Evolutionary conservation across 768 basidiomycete species (phyloP).

Genomic region (Pleurotus djamor): DNA sequence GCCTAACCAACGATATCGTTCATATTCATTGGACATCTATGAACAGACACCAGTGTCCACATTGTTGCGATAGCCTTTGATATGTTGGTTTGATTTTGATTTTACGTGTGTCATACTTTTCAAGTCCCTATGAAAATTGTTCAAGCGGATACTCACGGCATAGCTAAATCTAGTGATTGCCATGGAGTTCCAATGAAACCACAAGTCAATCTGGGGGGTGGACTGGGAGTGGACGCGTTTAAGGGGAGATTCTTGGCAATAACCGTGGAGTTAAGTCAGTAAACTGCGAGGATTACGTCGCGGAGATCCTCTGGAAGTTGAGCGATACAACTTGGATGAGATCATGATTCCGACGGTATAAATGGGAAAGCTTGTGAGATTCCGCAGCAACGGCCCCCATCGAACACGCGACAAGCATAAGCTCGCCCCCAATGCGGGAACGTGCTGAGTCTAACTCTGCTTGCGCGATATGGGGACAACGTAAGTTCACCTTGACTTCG

Average conservation of each 20-base stretch:
- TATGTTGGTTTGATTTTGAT: too few species aligned
- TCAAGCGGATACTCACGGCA: too few species aligned
- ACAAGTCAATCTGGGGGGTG: not conserved
- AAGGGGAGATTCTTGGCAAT: not conserved
- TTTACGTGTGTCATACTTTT: too few species aligned
- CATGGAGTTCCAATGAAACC: not conserved
- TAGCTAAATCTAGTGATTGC: too few species aligned
- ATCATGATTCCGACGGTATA: not conserved
- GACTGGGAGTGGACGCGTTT: not conserved
- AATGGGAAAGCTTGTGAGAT: not conserved
- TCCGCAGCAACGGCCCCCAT: not conserved
- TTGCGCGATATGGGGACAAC: not conserved
- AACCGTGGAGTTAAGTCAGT: constrained; percentile 2
- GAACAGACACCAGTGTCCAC: too few species aligned
- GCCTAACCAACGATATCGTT: too few species aligned
- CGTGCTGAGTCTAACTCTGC: not conserved
- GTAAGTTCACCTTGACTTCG: not conserved
- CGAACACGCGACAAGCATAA: not conserved
- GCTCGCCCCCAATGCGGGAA: not conserved
- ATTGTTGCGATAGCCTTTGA: too few species aligned
- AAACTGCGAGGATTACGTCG: not conserved
- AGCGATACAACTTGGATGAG: not conserved
- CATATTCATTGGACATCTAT: too few species aligned
- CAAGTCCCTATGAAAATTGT: too few species aligned
- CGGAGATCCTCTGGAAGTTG: not conserved